Base-by-base conservation (phyloP, 2,329 filamentous ascomycete species). In the Ceratocystis eucalypticola region DNA sequence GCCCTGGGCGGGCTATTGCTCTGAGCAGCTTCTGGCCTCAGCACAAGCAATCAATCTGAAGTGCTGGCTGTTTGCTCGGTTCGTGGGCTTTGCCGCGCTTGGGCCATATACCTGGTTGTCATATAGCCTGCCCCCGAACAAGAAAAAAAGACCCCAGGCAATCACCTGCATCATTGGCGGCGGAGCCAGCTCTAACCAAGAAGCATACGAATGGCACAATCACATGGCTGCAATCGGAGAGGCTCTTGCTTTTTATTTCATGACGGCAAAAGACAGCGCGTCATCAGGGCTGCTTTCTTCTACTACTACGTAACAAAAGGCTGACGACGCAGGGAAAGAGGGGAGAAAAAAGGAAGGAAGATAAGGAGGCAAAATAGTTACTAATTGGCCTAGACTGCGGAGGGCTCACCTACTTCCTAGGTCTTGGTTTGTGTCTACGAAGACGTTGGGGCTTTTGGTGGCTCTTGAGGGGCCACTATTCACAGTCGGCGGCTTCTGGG, bases 311-410 rank as follows among this genome's bases (percentile, higher is more conserved):
- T 12, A 37, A 10, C 33, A 37, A 20, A 65, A 30, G 41, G 55
- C 37, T 41, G 41, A 65, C 55, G 55, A 45, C 64, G 53, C 61
- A 25, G 46, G 44, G 37, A 25, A 63, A 50, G 44, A 50, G 46
- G 2, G 22, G 5, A 48, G 15, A 48, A 41, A 28, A 8, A 64
- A n/a, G 50, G 12, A 50, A 64, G 10, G 12, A 28, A 64, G 61
- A 63, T 17, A 33, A 20, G 25, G 7, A 50, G 20, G 37, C 37
- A 41, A 41, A 41, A 12, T 41, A 12, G 37, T 41, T 41, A 1
- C 37, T 12, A 10, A 41, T 12, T 12, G 37, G 37, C 3, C 37
- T 15, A 41, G 37, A 15, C 37, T 41, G 37, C 3, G 12, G 37
- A 41, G 37, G 37, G 37, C 12, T 41, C 37, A 2, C 12, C 37